Percentiles rank a stretch among this genome's conserved stretches.
phyloP scores from a whole-genome alignment of 1,284 basidiomycete genomes.

The Dichomitus squalens region DNA sequence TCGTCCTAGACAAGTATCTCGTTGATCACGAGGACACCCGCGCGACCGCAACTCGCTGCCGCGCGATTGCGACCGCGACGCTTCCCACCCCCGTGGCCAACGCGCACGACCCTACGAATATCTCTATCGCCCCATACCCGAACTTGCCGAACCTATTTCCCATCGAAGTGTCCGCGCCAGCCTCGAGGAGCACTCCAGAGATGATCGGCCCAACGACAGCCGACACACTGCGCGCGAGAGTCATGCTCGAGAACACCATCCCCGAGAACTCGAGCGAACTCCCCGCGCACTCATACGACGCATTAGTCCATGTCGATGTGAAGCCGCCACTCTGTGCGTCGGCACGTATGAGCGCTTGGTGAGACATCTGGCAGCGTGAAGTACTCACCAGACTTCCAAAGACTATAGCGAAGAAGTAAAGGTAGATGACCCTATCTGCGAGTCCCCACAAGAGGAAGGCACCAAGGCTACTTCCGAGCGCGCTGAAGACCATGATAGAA shows the following conservation, averaged over 20 bases:
- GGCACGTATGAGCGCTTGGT: not conserved
- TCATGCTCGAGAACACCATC: conserved; percentile 25
- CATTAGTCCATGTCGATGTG: conserved; percentile 27
- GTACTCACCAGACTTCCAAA: conserved; percentile 30
- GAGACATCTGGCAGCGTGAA: not conserved
- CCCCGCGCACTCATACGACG: conserved; percentile 27
- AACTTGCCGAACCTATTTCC: conserved; percentile 22
- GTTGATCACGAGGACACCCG: no score
- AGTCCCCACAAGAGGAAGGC: conserved; percentile 34
- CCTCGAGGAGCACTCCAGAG: conserved; percentile 25
- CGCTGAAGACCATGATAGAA: conserved; percentile 30
- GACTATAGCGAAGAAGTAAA: conserved; percentile 30
- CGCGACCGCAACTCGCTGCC: not conserved
- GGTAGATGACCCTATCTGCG: conserved; percentile 24
- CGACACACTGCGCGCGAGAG: conserved; percentile 26
- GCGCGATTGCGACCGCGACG: conserved; percentile 21
- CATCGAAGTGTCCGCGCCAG: conserved; percentile 17
- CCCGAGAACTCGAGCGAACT: conserved; percentile 24
- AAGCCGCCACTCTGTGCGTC: conserved; percentile 28
- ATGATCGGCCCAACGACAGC: conserved; percentile 29
- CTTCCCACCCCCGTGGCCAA: conserved; percentile 23
- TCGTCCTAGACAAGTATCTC: no score
- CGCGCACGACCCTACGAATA: conserved; percentile 32
- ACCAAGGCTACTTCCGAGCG: conserved; percentile 26
- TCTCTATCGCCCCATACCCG: conserved; percentile 29